Conservation (phyloP, 2,329 filamentous ascomycete species). For the Aspergillus persii region DNA sequence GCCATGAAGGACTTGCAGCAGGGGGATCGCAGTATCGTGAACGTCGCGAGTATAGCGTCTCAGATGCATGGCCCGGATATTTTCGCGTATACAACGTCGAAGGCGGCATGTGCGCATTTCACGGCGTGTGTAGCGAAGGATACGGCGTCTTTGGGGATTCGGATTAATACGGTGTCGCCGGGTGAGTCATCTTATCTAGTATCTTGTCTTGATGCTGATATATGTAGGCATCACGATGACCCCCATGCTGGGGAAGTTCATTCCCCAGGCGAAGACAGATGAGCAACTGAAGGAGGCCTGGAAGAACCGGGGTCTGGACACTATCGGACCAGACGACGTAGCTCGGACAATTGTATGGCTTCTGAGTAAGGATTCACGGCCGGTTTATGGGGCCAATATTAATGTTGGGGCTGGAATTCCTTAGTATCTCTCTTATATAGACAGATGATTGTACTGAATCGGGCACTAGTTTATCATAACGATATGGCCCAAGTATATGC, state of each 20-base stretch:
- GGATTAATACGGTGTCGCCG: slow-evolving; percentile 59
- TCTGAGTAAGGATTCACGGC: slow-evolving; percentile 14
- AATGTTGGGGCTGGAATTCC: slow-evolving; percentile 14
- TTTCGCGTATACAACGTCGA: slow-evolving; percentile 15
- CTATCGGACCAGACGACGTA: slow-evolving; percentile 15
- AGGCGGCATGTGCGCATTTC: slow-evolving; percentile 14
- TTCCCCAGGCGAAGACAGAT: background rate
- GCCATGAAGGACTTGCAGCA: slow-evolving; percentile 9
- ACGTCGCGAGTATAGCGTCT: slow-evolving; percentile 13
- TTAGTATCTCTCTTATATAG: background rate
- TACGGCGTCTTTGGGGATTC: slow-evolving; percentile 33
- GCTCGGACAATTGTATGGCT: slow-evolving; percentile 16
- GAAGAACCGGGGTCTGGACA: background rate
- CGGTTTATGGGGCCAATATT: slow-evolving; percentile 15
- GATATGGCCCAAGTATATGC: too few relatives aligned
- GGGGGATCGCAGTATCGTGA: slow-evolving; percentile 12
- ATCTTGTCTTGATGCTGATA: background rate
- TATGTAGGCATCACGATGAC: slow-evolving; percentile 12
- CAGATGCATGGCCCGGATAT: slow-evolving; percentile 10
- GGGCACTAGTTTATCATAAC: too few relatives aligned
- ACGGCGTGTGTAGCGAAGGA: slow-evolving; percentile 13
- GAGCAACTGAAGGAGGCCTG: slow-evolving; percentile 9
- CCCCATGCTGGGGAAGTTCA: slow-evolving; percentile 12
- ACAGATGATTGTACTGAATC: too few relatives aligned
- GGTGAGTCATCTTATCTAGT: slow-evolving; percentile 30